Conservation (phyloP, 192 early-diverging fungal genomes). For the Geranomyces variabilis region DNA sequence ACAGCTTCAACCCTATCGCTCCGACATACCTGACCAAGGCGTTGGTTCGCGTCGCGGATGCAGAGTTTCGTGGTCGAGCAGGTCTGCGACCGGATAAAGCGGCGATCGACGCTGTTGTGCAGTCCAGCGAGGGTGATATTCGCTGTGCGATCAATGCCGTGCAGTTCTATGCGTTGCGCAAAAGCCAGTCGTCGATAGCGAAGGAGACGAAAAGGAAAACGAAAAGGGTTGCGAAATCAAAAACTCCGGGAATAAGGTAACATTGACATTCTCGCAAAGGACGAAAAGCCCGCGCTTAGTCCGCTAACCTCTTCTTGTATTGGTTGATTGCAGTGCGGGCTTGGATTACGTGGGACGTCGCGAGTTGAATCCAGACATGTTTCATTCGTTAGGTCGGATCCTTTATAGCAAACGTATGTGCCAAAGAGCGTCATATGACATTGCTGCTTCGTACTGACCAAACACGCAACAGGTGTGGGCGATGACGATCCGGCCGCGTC, state of each 20-base stretch:
- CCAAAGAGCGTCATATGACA: neutral
- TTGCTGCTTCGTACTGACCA: neutral
- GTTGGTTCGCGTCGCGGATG: conserved; percentile 29
- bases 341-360: conserved; percentile 38
- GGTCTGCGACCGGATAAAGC: conserved; percentile 16
- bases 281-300: neutral
- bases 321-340: neutral
- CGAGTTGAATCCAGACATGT: conserved; percentile 38
- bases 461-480: conserved; percentile 4
- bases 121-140: conserved; percentile 45
- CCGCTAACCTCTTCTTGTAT: neutral
- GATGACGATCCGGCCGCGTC: conserved; percentile 6
- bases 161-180: conserved; percentile 39
- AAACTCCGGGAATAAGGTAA: neutral
- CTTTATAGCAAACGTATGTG: conserved; percentile 44
- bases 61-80: conserved; percentile 28
- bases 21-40: conserved; percentile 39
- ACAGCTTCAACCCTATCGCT: conserved; percentile 50
- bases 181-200: neutral
- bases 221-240: neutral
- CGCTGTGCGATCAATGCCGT: conserved; percentile 50
- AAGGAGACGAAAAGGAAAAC: neutral
- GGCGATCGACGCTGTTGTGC: conserved; percentile 35
- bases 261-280: neutral
- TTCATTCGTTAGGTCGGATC: conserved; percentile 48